A percentile compares a stretch with the other conserved stretches of the same genome.
These are phyloP conservation scores for Skeletonema menzelii DNA, from an alignment of 108 stramenopile species.

Conservation along the genomic window DNA sequence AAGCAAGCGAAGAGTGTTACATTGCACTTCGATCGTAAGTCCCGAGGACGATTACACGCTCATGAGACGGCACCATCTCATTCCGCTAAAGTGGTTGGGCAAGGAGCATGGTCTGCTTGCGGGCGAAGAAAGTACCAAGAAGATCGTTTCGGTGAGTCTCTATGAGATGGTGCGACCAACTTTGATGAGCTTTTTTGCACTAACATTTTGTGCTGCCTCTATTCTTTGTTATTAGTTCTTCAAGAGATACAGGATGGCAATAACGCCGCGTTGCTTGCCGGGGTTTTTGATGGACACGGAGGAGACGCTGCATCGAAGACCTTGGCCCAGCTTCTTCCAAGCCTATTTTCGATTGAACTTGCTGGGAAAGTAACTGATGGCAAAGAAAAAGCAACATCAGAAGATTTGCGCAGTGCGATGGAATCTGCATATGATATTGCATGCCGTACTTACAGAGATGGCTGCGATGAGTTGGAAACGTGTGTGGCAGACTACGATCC, in stretches of 20 bases:
- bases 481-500: conserved; percentile 78
- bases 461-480: conserved; percentile 55
- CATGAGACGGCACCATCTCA: conserved; percentile 10
- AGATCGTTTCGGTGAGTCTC: conserved; percentile 65
- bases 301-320: conserved; percentile 66
- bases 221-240: conserved; percentile 44
- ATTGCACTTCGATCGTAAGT: conserved; percentile 72
- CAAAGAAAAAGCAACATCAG: conserved; percentile 6
- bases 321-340: conserved; percentile 56
- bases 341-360: conserved; percentile 49
- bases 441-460: conserved; percentile 60
- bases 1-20: conserved; percentile 36
- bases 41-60: background rate
- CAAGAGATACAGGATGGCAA: conserved; percentile 63
- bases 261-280: conserved; percentile 66
- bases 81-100: conserved; percentile 31
- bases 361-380: conserved; percentile 13
- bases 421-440: conserved; percentile 54
- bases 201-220: background rate
- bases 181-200: background rate
- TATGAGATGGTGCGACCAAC: background rate
- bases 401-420: conserved; percentile 23
- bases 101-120: conserved; percentile 75
- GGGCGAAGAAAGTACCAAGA: conserved; percentile 75
- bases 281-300: conserved; percentile 84